Conservation (phyloP, 305 asterid species). For the Solanum hybrid region DNA sequence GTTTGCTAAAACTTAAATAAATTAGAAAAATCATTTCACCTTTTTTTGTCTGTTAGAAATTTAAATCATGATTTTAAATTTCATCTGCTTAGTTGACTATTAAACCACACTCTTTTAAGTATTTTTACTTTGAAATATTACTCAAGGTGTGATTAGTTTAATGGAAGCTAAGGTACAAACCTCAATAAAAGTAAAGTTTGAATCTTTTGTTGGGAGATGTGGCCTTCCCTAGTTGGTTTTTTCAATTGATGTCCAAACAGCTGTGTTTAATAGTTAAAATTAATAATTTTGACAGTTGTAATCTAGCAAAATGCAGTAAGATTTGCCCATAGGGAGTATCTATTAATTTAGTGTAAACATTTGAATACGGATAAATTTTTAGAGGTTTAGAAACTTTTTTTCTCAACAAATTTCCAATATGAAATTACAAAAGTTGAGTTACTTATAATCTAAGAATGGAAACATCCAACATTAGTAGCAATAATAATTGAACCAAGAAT, state of each 20-base stretch:
- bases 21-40: neutral
- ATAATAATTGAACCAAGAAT: neutral
- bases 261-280: neutral
- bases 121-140: neutral
- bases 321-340: neutral
- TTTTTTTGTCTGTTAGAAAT: neutral
- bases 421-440: neutral
- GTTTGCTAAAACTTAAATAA: neutral
- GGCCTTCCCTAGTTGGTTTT: neutral
- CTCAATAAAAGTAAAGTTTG: neutral
- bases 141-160: neutral
- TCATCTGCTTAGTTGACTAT: neutral
- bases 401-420: neutral
- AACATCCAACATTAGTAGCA: neutral
- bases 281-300: neutral
- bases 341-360: neutral
- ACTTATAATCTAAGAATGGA: neutral
- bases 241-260: neutral
- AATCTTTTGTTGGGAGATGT: neutral
- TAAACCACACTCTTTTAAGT: neutral
- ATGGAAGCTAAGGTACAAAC: neutral
- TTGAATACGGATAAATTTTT: neutral
- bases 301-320: neutral
- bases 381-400: neutral
- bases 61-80: neutral